phyloP scores from a whole-genome alignment of 495 filamentous ascomycete species.

The Mycothermus thermophilus region DNA sequence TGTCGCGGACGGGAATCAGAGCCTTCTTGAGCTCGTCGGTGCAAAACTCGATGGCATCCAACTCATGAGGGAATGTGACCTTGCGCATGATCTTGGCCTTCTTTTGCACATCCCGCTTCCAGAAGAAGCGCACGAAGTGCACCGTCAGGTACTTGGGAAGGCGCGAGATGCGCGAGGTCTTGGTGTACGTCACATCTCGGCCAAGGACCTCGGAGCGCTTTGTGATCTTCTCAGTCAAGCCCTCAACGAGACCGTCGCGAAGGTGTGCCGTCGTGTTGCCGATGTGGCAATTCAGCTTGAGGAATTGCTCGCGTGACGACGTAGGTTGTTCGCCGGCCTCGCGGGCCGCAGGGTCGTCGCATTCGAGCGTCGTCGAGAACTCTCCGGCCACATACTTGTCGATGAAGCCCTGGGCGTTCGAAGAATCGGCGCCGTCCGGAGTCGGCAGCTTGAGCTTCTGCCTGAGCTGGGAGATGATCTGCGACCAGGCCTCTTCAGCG shows the following conservation, averaged over 20 bases:
- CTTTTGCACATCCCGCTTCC: conserved; percentile 86
- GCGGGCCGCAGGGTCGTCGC: conserved; percentile 65
- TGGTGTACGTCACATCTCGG: conserved; percentile 72
- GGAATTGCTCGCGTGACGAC: conserved; percentile 56
- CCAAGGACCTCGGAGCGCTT: conserved; percentile 70
- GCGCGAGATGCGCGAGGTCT: conserved; percentile 73
- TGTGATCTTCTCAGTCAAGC: conserved; percentile 76
- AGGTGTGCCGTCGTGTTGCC: conserved; percentile 73
- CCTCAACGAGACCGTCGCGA: conserved; percentile 69
- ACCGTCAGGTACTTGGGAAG: conserved; percentile 91
- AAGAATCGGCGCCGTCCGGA: conserved; percentile 18
- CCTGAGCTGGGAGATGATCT: conserved; percentile 77
- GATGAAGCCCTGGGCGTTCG: conserved; percentile 54
- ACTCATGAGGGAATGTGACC: conserved; percentile 84
- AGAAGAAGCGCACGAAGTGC: conserved; percentile 96
- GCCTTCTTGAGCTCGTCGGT: conserved; percentile 73
- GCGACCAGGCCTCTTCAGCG: conserved; percentile 96
- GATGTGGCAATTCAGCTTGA: conserved; percentile 95
- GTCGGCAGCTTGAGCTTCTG: conserved; percentile 60
- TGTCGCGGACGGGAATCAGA: conserved; percentile 82
- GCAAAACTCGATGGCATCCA: conserved; percentile 91
- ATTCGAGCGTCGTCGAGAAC: conserved; percentile 63
- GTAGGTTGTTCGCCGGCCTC: conserved; percentile 63
- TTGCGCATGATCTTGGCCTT: conserved; percentile 99
- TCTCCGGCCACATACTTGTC: conserved; percentile 80